Conservation (phyloP, 768 basidiomycete genomes). For the Podaxis sp. region DNA sequence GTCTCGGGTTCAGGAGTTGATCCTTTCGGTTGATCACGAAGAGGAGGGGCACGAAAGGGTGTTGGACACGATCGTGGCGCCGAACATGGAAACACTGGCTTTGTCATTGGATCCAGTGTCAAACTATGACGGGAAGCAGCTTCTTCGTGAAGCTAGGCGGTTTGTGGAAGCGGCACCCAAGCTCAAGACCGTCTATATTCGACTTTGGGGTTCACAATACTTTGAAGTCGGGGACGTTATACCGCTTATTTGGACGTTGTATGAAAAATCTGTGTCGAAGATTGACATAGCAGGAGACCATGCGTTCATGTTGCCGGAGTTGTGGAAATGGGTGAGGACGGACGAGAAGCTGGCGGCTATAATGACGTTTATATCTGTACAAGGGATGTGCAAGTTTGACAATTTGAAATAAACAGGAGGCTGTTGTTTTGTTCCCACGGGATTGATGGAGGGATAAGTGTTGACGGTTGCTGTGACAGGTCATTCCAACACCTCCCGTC, state of each 20-base stretch:
- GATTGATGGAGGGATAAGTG: constrained; percentile 11
- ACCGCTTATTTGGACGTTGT: neutral
- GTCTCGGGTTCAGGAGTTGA: neutral
- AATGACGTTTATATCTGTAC: neutral
- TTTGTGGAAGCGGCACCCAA: neutral
- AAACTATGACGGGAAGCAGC: neutral
- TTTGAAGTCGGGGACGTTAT: neutral
- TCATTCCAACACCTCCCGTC: constrained; percentile 38
- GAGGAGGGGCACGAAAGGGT: neutral
- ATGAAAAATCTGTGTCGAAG: neutral
- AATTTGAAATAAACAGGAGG: neutral
- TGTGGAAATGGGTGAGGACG: neutral
- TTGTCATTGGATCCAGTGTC: neutral
- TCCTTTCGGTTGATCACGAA: neutral
- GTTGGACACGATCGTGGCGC: neutral
- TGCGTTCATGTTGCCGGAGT: neutral
- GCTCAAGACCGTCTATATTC: neutral
- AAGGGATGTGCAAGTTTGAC: constrained; percentile 1
- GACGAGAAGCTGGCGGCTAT: neutral
- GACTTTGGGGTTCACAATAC: neutral
- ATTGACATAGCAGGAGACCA: neutral
- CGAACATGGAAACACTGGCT: neutral
- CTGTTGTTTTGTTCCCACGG: neutral
- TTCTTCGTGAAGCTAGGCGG: neutral
- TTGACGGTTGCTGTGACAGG: constrained; percentile 30